Conservation (phyloP, 176 grass and related monocot genomes). For the Melocanna baccifera region DNA sequence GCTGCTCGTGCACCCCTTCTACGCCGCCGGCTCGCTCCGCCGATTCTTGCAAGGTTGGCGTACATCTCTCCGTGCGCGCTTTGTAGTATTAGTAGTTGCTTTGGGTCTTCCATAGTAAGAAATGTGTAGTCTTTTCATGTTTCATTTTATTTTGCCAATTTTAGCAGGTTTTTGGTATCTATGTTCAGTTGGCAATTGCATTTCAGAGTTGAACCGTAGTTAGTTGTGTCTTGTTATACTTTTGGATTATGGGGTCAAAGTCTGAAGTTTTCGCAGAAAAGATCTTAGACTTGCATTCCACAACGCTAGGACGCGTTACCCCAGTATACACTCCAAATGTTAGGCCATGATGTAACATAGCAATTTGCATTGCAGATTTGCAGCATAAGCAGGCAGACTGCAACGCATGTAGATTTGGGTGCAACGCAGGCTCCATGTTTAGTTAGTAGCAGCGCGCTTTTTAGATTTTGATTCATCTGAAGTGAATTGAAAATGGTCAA, state of each 20-base stretch:
- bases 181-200: not conserved
- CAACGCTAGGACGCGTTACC: not conserved
- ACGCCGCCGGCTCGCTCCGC: constrained; percentile 76
- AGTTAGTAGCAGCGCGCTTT: not conserved
- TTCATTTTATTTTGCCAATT: not conserved
- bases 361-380: not conserved
- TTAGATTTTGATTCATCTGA: not conserved
- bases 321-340: not conserved
- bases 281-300: not conserved
- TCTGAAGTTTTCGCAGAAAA: constrained; percentile 1
- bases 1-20: constrained; percentile 87
- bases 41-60: constrained; percentile 65
- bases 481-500: not conserved
- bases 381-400: not conserved
- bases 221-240: not conserved
- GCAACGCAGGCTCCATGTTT: not conserved
- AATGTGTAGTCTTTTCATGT: not conserved
- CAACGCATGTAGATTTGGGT: not conserved
- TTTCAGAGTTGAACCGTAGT: not conserved
- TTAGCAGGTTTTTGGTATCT: not conserved
- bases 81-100: not conserved
- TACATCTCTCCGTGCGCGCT: not conserved
- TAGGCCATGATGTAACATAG: not conserved
- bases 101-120: not conserved
- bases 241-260: not conserved